Percentiles rank a stretch among this genome's conserved stretches.
Conservation (phyloP, 2,329 filamentous ascomycete genomes). For the Cladophialophora chaetospira region DNA sequence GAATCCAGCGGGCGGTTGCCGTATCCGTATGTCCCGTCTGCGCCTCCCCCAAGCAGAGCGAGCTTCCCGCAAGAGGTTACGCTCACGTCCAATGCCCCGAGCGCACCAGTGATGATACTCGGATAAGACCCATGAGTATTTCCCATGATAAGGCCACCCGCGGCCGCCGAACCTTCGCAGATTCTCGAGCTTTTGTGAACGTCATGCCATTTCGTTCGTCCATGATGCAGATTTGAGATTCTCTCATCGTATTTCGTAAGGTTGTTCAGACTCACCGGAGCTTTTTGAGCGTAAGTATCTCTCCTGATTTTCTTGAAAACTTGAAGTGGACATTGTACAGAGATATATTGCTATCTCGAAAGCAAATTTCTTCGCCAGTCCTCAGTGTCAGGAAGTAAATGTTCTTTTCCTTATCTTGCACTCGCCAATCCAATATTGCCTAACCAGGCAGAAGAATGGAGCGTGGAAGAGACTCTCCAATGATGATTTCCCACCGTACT, state of each 20-base stretch:
- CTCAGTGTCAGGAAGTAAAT: no score
- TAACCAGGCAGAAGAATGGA: no score
- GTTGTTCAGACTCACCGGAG: not conserved
- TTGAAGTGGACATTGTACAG: no score
- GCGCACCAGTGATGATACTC: not conserved
- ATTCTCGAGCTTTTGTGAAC: not conserved
- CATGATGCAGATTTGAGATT: no score
- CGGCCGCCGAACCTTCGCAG: not conserved
- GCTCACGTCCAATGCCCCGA: not conserved
- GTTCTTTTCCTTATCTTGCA: no score
- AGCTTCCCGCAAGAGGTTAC: conserved; percentile 1
- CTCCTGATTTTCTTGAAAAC: no score
- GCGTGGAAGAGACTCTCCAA: no score
- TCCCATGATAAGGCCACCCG: not conserved
- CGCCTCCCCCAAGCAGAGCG: not conserved
- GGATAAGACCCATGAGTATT: not conserved
- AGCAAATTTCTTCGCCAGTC: no score
- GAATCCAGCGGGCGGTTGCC: not conserved
- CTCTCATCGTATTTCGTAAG: not conserved
- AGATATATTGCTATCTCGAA: no score
- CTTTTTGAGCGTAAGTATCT: no score
- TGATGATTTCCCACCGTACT: no score
- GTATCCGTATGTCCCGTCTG: not conserved
- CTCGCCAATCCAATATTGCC: no score
- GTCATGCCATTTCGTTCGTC: not conserved